Evolutionary conservation across 345 rosid genomes (phyloP).

Genomic region (Crucihimalaya himalaica): DNA sequence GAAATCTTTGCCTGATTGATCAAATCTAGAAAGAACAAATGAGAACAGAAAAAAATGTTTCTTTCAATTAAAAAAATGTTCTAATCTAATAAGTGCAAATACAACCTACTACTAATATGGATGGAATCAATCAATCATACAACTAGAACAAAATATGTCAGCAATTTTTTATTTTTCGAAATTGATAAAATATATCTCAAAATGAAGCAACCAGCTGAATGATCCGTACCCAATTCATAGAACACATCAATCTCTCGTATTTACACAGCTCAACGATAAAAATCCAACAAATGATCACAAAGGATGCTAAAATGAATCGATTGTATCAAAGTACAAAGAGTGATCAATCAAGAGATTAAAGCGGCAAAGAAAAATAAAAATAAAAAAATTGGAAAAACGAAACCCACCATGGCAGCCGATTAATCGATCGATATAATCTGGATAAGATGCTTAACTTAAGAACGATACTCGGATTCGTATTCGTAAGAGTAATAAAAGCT

Average conservation of each 20-base stretch:
- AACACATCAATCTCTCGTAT: background rate
- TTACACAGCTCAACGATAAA: background rate
- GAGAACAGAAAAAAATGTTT: background rate
- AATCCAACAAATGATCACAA: background rate
- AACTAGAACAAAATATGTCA: background rate
- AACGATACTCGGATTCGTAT: background rate
- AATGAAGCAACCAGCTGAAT: background rate
- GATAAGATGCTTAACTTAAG: background rate
- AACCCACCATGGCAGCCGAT: slow-evolving; percentile 35
- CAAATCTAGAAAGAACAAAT: background rate
- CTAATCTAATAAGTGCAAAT: background rate
- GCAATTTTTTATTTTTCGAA: too few relatives aligned
- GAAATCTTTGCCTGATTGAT: background rate
- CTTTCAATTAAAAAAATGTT: too few relatives aligned
- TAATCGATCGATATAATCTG: background rate
- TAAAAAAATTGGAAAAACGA: background rate
- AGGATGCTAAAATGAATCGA: background rate
- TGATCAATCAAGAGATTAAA: background rate
- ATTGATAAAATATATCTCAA: too few relatives aligned
- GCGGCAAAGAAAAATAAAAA: background rate
- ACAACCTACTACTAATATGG: background rate
- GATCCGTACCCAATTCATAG: background rate
- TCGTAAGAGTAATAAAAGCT: background rate
- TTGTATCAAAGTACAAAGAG: background rate
- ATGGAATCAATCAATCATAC: background rate